Base-by-base conservation (phyloP, 768 basidiomycete species). In the Gymnopilus junonius region DNA sequence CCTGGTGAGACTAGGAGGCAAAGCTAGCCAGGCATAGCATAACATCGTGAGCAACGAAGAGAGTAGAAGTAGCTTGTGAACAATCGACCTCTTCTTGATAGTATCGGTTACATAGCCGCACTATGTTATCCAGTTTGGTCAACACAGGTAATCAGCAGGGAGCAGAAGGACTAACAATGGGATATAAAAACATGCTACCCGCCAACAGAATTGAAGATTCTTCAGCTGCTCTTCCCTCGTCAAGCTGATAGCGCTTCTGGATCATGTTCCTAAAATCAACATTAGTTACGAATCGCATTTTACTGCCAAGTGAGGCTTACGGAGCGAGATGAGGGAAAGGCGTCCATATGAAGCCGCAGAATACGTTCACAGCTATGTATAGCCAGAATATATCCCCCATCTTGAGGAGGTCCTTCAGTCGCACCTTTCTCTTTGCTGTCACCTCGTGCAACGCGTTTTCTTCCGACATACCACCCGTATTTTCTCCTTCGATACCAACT, bases 321-420 rank as follows among this genome's bases (percentile, higher is more conserved):
- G 63, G 63, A n/a, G 63, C 63, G 42, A 64, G 57, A 48, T 43
- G 63, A 21, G 58, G 58, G n/a, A 64, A 64, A 6, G 63, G 63
- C 12, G 54, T 59, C 63, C 63, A 64, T 20, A 64, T 64, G 27
- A 64, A 64, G 1, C 63, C 63, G 31, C 63, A 64, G 29, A 64
- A 64, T 3, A 64, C 43, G 37, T 64, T 64, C 37, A 64, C 59
- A n/a, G 42, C 58, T 25, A 64, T 64, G n/a, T 64, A 64, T 4
- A 64, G 34, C 63, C 63, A 64, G 43, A 64, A 64, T 40, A 59
- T 46, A 20, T 64, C 63, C 4, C 63, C 63, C 63, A 64, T 64
- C 31, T 32, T 59, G 8, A 64, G 53, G 20, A 64, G 34, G 23
- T 64, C 63, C 15, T 45, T 43, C 2, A 64, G 23, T 35, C 53